A percentile compares a stretch with the other conserved stretches of the same genome.
These are phyloP conservation scores for Ogataea naganishii DNA, from an alignment of 805 yeast species.

Conservation along the genomic window DNA sequence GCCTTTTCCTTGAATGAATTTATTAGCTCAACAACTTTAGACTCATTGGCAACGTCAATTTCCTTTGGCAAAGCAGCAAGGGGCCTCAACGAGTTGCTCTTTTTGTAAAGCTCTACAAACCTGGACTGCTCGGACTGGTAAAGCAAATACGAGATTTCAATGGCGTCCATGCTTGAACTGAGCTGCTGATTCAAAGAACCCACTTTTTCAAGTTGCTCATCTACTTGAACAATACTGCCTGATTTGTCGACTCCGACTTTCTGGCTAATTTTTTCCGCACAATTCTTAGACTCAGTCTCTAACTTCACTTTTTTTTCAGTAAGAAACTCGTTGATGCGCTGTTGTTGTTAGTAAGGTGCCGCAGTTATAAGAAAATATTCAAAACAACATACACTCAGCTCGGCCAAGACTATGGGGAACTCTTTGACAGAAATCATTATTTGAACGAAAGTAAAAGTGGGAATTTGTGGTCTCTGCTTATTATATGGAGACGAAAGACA, in stretches of 20 bases:
- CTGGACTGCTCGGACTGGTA: not conserved
- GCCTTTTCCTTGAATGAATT: not conserved
- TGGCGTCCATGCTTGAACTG: too few species aligned
- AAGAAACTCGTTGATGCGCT: too few species aligned
- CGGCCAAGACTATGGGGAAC: too few species aligned
- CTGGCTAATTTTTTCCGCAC: not conserved
- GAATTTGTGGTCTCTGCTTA: too few species aligned
- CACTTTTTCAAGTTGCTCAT: not conserved
- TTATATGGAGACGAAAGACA: too few species aligned
- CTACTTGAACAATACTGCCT: not conserved
- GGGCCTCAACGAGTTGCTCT: not conserved
- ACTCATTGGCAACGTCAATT: not conserved
- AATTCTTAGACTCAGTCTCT: not conserved
- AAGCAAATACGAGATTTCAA: too few species aligned
- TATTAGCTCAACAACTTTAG: not conserved
- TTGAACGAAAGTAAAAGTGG: too few species aligned
- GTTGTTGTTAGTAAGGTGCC: too few species aligned
- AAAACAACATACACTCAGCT: too few species aligned
- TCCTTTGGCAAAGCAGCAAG: slow-evolving; percentile 1
- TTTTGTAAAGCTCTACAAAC: not conserved
- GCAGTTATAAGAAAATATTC: too few species aligned
- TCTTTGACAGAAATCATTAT: too few species aligned
- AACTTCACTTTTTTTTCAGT: not conserved
- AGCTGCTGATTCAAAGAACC: too few species aligned
- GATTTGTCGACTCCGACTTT: not conserved